A percentile compares a stretch with the other conserved stretches of the same genome.
These are phyloP conservation scores for Globisporangium heterothallicum DNA, from an alignment of 352 stramenopile species.

Conservation along the genomic window DNA sequence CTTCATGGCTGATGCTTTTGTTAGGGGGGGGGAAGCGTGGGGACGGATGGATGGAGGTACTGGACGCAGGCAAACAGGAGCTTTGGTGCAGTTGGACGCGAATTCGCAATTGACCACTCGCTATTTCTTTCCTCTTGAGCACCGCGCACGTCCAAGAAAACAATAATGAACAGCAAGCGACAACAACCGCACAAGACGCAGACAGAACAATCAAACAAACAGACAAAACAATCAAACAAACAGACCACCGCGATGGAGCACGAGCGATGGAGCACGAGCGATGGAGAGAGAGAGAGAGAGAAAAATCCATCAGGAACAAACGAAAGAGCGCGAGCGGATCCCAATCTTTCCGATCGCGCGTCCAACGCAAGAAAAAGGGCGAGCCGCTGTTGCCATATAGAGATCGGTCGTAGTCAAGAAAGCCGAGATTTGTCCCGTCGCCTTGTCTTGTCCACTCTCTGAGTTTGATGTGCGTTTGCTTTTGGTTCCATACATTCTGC, in stretches of 20 bases:
- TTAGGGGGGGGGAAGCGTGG: background rate
- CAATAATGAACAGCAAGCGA: no score
- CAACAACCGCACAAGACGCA: no score
- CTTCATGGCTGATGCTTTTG: conserved; percentile 7
- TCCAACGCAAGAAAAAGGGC: background rate
- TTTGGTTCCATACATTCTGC: background rate
- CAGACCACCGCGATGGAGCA: background rate
- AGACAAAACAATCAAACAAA: background rate
- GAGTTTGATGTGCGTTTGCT: no score
- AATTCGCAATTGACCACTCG: conserved; percentile 9
- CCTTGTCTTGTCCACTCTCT: no score
- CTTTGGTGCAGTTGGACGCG: conserved; percentile 2
- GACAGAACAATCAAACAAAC: background rate
- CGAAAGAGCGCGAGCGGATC: background rate
- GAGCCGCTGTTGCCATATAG: background rate
- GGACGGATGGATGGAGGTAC: conserved; percentile 2
- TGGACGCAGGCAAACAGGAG: conserved; percentile 4
- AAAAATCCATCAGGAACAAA: conserved; percentile 7
- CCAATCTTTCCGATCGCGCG: conserved; percentile 8
- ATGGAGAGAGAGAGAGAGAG: background rate
- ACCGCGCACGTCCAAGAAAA: no score
- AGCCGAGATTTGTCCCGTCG: no score
- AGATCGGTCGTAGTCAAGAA: no score
- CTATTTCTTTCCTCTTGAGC: background rate
- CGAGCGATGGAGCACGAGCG: background rate